Base-by-base conservation (phyloP, 2,329 filamentous ascomycete species). In the Canariomyces notabilis region DNA sequence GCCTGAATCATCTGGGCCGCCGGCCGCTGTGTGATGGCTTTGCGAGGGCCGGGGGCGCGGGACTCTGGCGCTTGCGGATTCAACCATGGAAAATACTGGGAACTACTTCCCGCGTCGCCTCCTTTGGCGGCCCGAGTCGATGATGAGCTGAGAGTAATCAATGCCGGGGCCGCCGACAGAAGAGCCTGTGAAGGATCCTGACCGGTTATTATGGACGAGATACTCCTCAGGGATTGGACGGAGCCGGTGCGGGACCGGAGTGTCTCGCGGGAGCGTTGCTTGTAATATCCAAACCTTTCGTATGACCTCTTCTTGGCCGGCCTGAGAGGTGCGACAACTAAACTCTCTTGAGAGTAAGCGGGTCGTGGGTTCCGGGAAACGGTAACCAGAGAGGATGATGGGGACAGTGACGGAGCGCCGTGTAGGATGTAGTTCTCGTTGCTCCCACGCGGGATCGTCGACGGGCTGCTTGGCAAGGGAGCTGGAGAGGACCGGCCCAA, bases 281-380 rank as follows among this genome's bases (percentile, higher is more conserved):
- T 75, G 56, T 70, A 70, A 50, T 75, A 70, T 4, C 69, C 71
- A 21, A 76, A 64, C 18, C 64, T 68, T 37, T 81, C 76, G 37
- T 66, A 67, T 2, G 75, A 75, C 19, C 63, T 65, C 52, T 69
- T 68, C 56, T 67, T 71, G 43, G 63, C 63, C 7, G 76, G 71
- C 37, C 70, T 68, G 15, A 83, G 63, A 0, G 80, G 79, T 7
- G 76, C 68, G 12, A 83, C 76, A 11, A 77, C 57, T 22, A 83
- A 66, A 51, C 79, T 83, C 57, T 83, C 80, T 52, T 78, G 77
- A 0, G 80, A 83, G 58, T 76, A 82, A 45, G 72, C 70, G 16
- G 66, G 64, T 5, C 67, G 67, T 1, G 65, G 51, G 26, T 59
- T 57, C 18, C 55, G 63, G 6, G 59, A 50, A 44, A 65, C 57